These are phyloP conservation scores for Paraglomus occultum DNA, from an alignment of 192 early-diverging fungal species.

Conservation along the genomic window DNA sequence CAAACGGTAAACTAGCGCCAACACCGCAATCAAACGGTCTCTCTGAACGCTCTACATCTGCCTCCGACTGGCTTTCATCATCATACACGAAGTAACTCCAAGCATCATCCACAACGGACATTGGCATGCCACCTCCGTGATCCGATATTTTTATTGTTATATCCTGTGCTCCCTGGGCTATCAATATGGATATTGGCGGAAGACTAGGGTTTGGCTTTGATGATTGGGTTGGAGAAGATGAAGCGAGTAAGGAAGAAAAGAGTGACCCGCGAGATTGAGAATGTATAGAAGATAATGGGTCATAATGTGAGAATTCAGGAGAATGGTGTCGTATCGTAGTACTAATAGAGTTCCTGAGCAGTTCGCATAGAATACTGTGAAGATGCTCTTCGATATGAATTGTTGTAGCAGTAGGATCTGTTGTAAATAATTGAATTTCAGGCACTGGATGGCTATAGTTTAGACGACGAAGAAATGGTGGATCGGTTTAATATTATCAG, in stretches of 20 bases:
- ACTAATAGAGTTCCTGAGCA: conserved; percentile 57
- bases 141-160: conserved; percentile 64
- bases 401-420: conserved; percentile 46
- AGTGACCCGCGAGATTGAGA: conserved; percentile 18
- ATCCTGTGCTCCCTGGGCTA: conserved; percentile 61
- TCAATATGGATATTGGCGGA: conserved; percentile 52
- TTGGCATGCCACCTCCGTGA: conserved; percentile 60
- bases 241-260: not conserved
- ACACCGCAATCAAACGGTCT: no score
- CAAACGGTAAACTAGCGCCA: no score
- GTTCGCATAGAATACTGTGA: conserved; percentile 57
- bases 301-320: not conserved
- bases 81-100: conserved; percentile 50
- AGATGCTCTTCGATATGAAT: conserved; percentile 59
- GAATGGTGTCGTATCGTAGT: conserved; percentile 52
- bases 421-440: conserved; percentile 44
- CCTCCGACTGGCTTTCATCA: conserved; percentile 30
- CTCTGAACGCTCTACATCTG: conserved; percentile 14
- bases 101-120: conserved; percentile 53
- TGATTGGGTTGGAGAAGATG: not conserved
- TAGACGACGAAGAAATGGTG: no score
- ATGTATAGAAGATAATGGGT: not conserved
- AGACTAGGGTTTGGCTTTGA: conserved; percentile 22
- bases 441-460: conserved; percentile 47
- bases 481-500: no score